Evolutionary conservation across 805 yeast species (phyloP), one percentile per base, ranked within the genome.

Genomic region (Debaryomyces castellii): DNA sequence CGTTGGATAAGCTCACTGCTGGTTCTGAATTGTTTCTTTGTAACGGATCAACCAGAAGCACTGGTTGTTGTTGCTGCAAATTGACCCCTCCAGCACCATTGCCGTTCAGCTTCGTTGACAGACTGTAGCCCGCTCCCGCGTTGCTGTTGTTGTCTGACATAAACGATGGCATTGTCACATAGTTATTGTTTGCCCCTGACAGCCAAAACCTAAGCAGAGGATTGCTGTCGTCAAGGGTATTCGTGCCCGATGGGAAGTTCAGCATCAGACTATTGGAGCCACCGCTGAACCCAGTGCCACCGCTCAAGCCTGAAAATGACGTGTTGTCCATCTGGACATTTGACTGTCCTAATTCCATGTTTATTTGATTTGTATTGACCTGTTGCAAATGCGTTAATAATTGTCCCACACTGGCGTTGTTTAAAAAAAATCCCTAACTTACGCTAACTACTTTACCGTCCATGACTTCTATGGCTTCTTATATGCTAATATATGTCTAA

Each of bases 151-250:
- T 17, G 5, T 39, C 30, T 5, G 41, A 22, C 46, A 43, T 43
- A n/a, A 43, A 43, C 14, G 38, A 35, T 4, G 46, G 46, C 21
- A 43, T 43, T 18, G 38, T 35, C 25, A 43, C 32, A 32, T 39
- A 39, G n/a, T 24, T 32, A 12, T 20, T 27, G 23, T 36, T 25
- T 9, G 40, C 23, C 16, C 36, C 22, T 11, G 53, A 45, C 40
- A 42, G 50, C 55, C 55, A 51, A 38, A 51, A 51, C 27, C 41
- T 47, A 3, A 40, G 39, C 51, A 49, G 51, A 6, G 39, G 50
- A 11, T 40, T 48, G 14, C 18, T 33, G 9, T 24, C 20, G 14
- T 21, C 37, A 25, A 32, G 32, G 14, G 43, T 27, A 11, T 18
- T 18, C 1, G 41, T 24, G 27, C 42, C 34, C 9, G 47, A 16